phyloP scores from a whole-genome alignment of 257 asterid species.

The Striga asiatica region DNA sequence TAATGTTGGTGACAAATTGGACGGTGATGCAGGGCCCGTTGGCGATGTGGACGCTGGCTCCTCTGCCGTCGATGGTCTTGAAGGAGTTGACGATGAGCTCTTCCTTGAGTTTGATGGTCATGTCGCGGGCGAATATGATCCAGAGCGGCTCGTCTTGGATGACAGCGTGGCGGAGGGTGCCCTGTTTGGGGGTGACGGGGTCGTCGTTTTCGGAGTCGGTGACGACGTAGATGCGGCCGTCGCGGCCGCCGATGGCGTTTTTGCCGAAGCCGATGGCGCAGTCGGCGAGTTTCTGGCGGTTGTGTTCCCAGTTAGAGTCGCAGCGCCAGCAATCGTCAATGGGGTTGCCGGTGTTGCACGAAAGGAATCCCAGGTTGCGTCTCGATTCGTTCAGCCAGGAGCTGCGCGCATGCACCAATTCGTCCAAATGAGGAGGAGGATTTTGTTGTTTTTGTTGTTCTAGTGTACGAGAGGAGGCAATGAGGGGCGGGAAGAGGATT shows the following conservation, averaged over 20 bases:
- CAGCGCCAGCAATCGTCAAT: conserved; percentile 98
- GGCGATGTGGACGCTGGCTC: conserved; percentile 71
- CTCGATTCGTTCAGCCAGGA: conserved; percentile 37
- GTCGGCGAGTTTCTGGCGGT: conserved; percentile 60
- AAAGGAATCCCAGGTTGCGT: conserved; percentile 51
- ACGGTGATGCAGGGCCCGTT: conserved; percentile 79
- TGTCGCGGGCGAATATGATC: conserved; percentile 61
- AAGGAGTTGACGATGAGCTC: conserved; percentile 81
- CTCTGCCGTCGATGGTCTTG: conserved; percentile 83
- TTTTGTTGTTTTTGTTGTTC: conserved; percentile 13
- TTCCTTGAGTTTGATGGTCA: conserved; percentile 63
- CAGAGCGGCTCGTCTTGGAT: conserved; percentile 73
- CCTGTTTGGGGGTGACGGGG: conserved; percentile 64
- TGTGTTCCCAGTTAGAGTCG: conserved; percentile 63
- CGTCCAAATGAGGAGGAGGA: conserved; percentile 2
- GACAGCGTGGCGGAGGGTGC: conserved; percentile 60
- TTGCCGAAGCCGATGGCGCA: conserved; percentile 91
- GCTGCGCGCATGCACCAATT: background rate
- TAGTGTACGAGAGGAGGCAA: conserved; percentile 28
- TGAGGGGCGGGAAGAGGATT: conserved; percentile 21
- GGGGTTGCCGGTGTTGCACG: conserved; percentile 81
- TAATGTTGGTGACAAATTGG: conserved; percentile 63
- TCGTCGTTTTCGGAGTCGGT: conserved; percentile 53
- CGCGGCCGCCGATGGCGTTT: conserved; percentile 68
- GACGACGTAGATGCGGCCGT: conserved; percentile 60